Evolutionary conservation across 2,329 filamentous ascomycete genomes (phyloP).

Genomic region (Colletotrichum zoysiae): DNA sequence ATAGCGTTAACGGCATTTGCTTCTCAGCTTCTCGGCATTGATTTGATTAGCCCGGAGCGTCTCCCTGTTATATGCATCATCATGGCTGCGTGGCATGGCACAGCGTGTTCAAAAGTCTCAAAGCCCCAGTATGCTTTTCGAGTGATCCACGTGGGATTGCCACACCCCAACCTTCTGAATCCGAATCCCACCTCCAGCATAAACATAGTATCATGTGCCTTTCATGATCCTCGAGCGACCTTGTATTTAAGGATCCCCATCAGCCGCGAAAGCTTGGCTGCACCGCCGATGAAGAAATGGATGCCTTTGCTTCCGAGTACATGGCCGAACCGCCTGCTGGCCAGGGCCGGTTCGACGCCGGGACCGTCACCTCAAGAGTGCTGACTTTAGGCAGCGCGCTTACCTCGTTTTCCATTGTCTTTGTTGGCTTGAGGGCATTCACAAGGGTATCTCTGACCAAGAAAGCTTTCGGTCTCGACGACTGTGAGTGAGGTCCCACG

Average conservation of each 20-base stretch:
- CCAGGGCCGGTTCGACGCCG: constrained; percentile 32
- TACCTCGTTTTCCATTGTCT: constrained; percentile 23
- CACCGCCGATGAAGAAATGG: constrained; percentile 17
- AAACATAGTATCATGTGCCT: background rate
- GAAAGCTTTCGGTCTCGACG: constrained; percentile 23
- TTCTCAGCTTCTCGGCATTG: background rate
- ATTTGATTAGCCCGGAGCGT: background rate
- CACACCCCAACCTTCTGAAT: background rate
- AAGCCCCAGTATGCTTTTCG: background rate
- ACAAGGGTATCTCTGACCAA: constrained; percentile 30
- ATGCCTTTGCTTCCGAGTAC: constrained; percentile 19
- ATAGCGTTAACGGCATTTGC: background rate
- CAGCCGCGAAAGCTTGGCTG: background rate
- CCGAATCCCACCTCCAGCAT: background rate
- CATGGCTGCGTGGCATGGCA: background rate
- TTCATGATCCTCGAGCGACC: background rate
- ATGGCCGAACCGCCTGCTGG: constrained; percentile 32
- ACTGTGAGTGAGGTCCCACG: constrained; percentile 11
- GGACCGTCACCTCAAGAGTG: constrained; percentile 13
- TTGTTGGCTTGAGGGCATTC: constrained; percentile 19
- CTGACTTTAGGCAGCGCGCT: constrained; percentile 16
- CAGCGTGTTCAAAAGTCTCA: constrained; percentile 4
- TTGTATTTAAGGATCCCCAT: background rate
- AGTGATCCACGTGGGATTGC: background rate
- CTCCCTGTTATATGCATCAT: background rate